These are phyloP conservation scores for Hypoxylon sp. DNA, from an alignment of 2,329 filamentous ascomycete genomes.

Conservation along the genomic window DNA sequence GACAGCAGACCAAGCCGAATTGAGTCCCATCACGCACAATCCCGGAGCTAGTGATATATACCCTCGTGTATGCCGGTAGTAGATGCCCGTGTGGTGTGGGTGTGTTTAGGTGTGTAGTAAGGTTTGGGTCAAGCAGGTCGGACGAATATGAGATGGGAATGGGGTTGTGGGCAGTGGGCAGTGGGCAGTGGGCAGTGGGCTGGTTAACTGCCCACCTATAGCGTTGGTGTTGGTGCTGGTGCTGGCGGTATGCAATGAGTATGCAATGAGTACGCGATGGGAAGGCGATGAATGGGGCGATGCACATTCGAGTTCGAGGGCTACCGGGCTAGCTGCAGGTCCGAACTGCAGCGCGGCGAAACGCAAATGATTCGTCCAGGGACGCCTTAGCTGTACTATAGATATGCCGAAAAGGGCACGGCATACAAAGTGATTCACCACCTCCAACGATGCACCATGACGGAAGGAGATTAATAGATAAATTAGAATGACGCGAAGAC, in stretches of 20 bases:
- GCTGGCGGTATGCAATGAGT: not conserved
- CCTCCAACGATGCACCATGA: slow-evolving; percentile 19
- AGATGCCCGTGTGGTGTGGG: not conserved
- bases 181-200: not conserved
- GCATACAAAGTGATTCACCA: not conserved
- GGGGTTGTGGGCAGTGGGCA: not conserved
- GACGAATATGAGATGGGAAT: not conserved
- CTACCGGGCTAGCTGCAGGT: slow-evolving; percentile 40
- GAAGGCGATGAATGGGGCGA: no score
- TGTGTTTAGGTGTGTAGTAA: slow-evolving; percentile 19
- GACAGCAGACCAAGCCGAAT: slow-evolving; percentile 5
- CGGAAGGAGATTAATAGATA: slow-evolving; percentile 19
- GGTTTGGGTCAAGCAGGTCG: slow-evolving; percentile 1
- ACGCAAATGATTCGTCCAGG: slow-evolving; percentile 15
- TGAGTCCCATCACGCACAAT: slow-evolving; percentile 16
- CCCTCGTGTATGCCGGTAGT: slow-evolving; percentile 35
- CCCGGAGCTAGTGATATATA: slow-evolving; percentile 17
- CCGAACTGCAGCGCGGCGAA: slow-evolving; percentile 22
- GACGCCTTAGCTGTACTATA: not conserved
- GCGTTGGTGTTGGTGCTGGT: not conserved
- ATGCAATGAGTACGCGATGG: not conserved
- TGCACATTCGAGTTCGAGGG: slow-evolving; percentile 30
- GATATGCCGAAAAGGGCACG: slow-evolving; percentile 14
- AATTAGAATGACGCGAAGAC: slow-evolving; percentile 21
- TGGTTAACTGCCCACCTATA: not conserved